Evolutionary conservation across 495 filamentous ascomycete species (phyloP).

Genomic region (Entonaema liquescens): DNA sequence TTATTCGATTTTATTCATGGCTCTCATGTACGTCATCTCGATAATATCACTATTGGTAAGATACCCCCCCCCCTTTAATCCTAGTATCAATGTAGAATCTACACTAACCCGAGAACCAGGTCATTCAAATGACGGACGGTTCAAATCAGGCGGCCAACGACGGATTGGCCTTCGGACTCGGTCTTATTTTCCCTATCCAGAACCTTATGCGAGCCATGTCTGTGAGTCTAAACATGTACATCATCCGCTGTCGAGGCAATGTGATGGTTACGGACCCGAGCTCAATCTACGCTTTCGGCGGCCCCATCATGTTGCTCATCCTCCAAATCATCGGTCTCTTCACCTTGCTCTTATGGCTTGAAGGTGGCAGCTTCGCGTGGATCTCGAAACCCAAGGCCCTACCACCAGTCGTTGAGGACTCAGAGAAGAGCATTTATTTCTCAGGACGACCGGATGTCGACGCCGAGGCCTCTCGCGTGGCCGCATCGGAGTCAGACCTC

Average conservation of each 20-base stretch:
- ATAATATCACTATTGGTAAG: constrained; percentile 59
- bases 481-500: constrained; percentile 62
- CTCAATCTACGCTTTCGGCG: constrained; percentile 66
- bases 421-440: constrained; percentile 20
- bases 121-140: constrained; percentile 64
- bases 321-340: constrained; percentile 74
- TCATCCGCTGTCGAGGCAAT: constrained; percentile 35
- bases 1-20: constrained; percentile 68
- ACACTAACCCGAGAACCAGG: constrained; percentile 62
- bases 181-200: constrained; percentile 66
- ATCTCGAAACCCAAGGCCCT: constrained; percentile 36
- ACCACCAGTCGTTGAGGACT: constrained; percentile 21
- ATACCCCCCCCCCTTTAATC: constrained; percentile 48
- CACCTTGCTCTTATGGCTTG: constrained; percentile 71
- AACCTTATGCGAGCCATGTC: constrained; percentile 40
- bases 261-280: constrained; percentile 47
- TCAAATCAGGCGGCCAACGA: constrained; percentile 69
- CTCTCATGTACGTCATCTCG: constrained; percentile 71
- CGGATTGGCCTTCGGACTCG: constrained; percentile 69
- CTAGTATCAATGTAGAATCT: constrained; percentile 61
- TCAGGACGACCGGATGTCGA: constrained; percentile 34
- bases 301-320: constrained; percentile 79
- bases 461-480: constrained; percentile 55
- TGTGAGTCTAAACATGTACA: constrained; percentile 40
- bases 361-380: constrained; percentile 63